These are phyloP conservation scores for Fusarium sp. DNA, from an alignment of 2,329 filamentous ascomycete species.

Conservation along the genomic window DNA sequence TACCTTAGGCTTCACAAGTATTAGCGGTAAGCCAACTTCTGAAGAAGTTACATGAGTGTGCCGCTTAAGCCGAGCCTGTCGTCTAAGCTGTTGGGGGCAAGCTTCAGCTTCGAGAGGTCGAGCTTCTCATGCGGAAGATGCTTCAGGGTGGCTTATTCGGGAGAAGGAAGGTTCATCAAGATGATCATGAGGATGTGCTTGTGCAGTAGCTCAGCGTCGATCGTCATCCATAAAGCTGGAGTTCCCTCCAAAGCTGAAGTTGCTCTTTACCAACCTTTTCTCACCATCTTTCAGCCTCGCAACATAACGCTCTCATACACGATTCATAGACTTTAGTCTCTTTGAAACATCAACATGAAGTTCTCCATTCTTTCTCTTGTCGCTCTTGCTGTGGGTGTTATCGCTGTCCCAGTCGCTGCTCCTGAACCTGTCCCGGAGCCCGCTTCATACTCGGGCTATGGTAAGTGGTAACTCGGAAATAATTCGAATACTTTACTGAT, in stretches of 20 bases:
- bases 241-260: constrained; percentile 1
- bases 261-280: constrained; percentile 6
- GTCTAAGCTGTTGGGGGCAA: neutral
- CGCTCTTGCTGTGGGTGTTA: constrained; percentile 38
- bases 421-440: constrained; percentile 28
- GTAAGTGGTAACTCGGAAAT: neutral
- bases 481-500: neutral
- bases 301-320: neutral
- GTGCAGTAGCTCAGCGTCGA: neutral
- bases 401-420: constrained; percentile 41
- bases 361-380: constrained; percentile 43
- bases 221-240: constrained; percentile 28
- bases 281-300: constrained; percentile 2
- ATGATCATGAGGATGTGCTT: constrained; percentile 2
- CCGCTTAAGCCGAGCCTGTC: constrained; percentile 19
- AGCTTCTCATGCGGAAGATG: neutral
- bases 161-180: constrained; percentile 3
- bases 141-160: neutral
- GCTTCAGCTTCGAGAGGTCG: neutral
- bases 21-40: neutral
- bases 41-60: neutral
- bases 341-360: constrained; percentile 46
- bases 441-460: constrained; percentile 14
- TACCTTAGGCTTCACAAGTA: constrained; percentile 2
- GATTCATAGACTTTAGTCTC: neutral